These are phyloP conservation scores for Salix arbutifolia DNA, from an alignment of 345 rosid species.

Conservation along the genomic window DNA sequence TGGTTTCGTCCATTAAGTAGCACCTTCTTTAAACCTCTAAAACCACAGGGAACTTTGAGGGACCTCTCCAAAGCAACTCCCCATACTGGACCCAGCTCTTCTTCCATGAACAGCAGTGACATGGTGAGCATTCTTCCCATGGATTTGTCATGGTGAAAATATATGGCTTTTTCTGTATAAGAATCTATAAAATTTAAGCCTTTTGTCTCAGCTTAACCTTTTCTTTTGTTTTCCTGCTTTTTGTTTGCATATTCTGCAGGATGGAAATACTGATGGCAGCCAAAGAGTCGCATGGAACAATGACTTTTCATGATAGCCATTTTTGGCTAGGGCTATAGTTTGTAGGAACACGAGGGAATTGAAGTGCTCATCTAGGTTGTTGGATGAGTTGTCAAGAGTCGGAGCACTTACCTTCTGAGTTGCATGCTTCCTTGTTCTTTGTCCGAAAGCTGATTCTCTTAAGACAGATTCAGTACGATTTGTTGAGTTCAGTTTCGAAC, in stretches of 20 bases:
- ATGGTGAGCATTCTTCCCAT: constrained; percentile 25
- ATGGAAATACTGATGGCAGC: constrained; percentile 37
- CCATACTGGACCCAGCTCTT: constrained; percentile 33
- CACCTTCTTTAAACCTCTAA: constrained; percentile 11
- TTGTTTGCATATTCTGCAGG: constrained; percentile 27
- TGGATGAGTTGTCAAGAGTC: background rate
- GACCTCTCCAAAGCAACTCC: constrained; percentile 55
- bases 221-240: background rate
- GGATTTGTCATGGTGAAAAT: background rate
- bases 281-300: constrained; percentile 29
- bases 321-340: background rate
- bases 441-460: no score
- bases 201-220: background rate
- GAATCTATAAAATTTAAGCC: background rate
- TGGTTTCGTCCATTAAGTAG: background rate
- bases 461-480: background rate
- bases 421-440: no score
- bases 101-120: constrained; percentile 32
- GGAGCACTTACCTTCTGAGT: background rate
- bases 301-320: constrained; percentile 24
- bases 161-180: background rate
- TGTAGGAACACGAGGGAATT: background rate
- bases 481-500: background rate
- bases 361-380: background rate
- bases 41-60: constrained; percentile 51